Conservation (phyloP, 2,329 filamentous ascomycete genomes). For the Trichoderma simmonsii region DNA sequence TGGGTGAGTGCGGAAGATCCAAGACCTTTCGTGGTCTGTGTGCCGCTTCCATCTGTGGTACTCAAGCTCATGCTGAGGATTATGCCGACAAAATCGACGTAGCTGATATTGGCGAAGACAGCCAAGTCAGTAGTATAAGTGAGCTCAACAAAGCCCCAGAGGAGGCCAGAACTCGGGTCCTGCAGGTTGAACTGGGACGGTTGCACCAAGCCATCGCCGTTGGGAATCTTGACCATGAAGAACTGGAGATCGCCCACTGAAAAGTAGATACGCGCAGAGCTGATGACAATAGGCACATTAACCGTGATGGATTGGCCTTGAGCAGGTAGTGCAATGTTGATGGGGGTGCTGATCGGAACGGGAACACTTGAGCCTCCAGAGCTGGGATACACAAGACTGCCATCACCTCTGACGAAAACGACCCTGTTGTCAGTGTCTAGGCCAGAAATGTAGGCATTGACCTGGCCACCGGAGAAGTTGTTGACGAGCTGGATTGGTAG, state of each 20-base stretch:
- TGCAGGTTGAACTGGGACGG: constrained; percentile 44
- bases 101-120: constrained; percentile 49
- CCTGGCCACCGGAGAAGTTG: constrained; percentile 37
- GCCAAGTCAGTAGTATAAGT: constrained; percentile 38
- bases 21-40: constrained; percentile 43
- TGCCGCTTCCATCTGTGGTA: constrained; percentile 33
- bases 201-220: constrained; percentile 43
- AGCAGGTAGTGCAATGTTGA: constrained; percentile 42
- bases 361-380: constrained; percentile 36
- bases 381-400: constrained; percentile 42
- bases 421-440: constrained; percentile 38
- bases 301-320: constrained; percentile 38
- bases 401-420: constrained; percentile 42
- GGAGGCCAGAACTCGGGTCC: constrained; percentile 42
- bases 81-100: constrained; percentile 52
- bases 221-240: constrained; percentile 37
- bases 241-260: constrained; percentile 42
- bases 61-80: constrained; percentile 47
- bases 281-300: constrained; percentile 41
- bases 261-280: constrained; percentile 45
- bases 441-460: constrained; percentile 47
- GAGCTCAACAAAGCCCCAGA: constrained; percentile 52
- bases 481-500: constrained; percentile 40
- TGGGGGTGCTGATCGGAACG: constrained; percentile 37
- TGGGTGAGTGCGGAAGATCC: constrained; percentile 31